Conservation (phyloP, 75 land plant species). For the Isoetes taiwanensis region DNA sequence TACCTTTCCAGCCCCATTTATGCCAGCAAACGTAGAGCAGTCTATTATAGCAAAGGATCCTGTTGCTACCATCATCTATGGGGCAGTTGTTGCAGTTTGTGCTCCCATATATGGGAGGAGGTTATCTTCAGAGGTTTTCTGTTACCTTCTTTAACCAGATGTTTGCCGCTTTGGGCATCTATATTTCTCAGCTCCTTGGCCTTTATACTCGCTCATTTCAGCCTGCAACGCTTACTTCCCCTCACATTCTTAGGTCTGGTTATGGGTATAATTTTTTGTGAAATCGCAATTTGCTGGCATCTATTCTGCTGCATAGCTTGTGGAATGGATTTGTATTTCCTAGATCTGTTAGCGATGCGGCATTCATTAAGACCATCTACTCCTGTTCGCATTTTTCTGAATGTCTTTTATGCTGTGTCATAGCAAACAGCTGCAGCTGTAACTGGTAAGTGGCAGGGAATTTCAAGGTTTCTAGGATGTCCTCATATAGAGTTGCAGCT, state of each 20-base stretch:
- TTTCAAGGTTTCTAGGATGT: too few species aligned
- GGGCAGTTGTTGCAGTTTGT: slow-evolving; percentile 68
- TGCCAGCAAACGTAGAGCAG: slow-evolving; percentile 72
- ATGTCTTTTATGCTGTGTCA: too few species aligned
- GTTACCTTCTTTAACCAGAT: slow-evolving; percentile 71
- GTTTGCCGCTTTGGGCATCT: slow-evolving; percentile 73
- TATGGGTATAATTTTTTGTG: slow-evolving; percentile 78
- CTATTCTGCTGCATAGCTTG: slow-evolving; percentile 86
- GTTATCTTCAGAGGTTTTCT: slow-evolving; percentile 93
- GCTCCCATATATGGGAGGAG: slow-evolving; percentile 95
- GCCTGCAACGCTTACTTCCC: slow-evolving; percentile 78
- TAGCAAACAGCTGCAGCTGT: too few species aligned
- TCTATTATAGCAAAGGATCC: slow-evolving; percentile 87
- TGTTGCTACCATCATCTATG: slow-evolving; percentile 74
- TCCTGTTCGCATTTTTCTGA: too few species aligned
- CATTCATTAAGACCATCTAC: too few species aligned
- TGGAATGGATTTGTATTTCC: slow-evolving; percentile 97
- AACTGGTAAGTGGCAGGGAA: too few species aligned
- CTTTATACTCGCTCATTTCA: slow-evolving; percentile 89
- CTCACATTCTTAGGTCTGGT: slow-evolving; percentile 79
- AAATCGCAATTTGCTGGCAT: slow-evolving; percentile 68
- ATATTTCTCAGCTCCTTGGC: slow-evolving; percentile 63
- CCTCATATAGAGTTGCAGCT: too few species aligned
- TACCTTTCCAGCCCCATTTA: slow-evolving; percentile 42
- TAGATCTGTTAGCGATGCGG: slow-evolving; percentile 82